Conservation (phyloP, 768 basidiomycete species). For the Tylopilus felleus region DNA sequence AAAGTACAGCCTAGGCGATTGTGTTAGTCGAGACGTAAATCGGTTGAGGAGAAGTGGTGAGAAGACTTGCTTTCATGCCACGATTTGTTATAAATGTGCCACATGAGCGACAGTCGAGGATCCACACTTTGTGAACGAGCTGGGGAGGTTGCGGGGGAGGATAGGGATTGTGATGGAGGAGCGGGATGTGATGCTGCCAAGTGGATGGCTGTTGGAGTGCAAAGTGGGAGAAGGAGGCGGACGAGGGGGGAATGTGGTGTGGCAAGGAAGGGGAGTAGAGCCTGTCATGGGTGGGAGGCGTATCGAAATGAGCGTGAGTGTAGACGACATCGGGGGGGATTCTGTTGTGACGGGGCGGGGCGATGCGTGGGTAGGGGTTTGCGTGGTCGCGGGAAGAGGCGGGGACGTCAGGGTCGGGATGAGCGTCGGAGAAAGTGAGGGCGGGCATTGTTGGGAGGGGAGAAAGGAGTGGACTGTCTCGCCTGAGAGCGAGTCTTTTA, state of each 20-base stretch:
- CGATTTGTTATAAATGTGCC: constrained; percentile 75
- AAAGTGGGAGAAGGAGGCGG: constrained; percentile 30
- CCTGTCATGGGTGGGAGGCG: constrained; percentile 14
- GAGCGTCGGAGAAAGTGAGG: constrained; percentile 17
- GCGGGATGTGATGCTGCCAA: constrained; percentile 33
- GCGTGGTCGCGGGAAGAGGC: constrained; percentile 4
- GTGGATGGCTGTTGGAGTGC: constrained; percentile 11
- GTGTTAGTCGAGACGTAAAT: constrained; percentile 3
- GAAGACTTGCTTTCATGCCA: constrained; percentile 69
- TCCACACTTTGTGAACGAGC: constrained; percentile 73
- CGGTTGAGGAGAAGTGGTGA: background rate
- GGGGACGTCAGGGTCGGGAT: constrained; percentile 4
- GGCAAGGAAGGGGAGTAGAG: constrained; percentile 6
- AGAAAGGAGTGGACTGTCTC: constrained; percentile 25
- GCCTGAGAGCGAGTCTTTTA: constrained; percentile 37
- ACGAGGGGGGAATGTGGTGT: constrained; percentile 15
- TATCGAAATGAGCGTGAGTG: constrained; percentile 28
- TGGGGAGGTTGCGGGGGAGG: constrained; percentile 36
- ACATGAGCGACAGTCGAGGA: constrained; percentile 74
- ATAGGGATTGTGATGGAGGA: constrained; percentile 42
- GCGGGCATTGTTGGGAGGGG: constrained; percentile 29
- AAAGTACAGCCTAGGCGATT: constrained; percentile 65
- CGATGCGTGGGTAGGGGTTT: constrained; percentile 23
- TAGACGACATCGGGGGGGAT: constrained; percentile 12
- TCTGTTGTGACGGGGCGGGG: constrained; percentile 18